Evolutionary conservation across 2,329 filamentous ascomycete species (phyloP).

Genomic region (Colletotrichum echinochloae): DNA sequence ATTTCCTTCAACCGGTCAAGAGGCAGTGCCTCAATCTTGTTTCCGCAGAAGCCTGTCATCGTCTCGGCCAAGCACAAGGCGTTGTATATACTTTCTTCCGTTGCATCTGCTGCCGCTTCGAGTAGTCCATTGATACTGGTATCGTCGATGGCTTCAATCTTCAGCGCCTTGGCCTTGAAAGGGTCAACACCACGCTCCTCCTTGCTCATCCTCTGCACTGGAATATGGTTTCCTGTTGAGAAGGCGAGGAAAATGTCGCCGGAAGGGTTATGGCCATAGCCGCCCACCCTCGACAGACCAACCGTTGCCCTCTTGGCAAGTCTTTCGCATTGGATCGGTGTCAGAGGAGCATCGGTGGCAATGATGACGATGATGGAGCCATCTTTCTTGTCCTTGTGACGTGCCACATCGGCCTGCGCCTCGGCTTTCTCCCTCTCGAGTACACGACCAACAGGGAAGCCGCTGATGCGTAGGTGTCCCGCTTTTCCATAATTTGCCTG

Average conservation of each 20-base stretch:
- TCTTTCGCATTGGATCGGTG: constrained; percentile 67
- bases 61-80: constrained; percentile 71
- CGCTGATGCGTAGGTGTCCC: constrained; percentile 67
- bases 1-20: constrained; percentile 60
- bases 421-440: constrained; percentile 57
- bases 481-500: constrained; percentile 74
- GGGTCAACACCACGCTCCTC: constrained; percentile 51
- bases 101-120: constrained; percentile 70
- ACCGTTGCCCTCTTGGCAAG: constrained; percentile 72
- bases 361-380: constrained; percentile 72
- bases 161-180: constrained; percentile 51
- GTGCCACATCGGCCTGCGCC: constrained; percentile 45
- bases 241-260: constrained; percentile 77
- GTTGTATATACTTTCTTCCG: constrained; percentile 76
- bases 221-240: constrained; percentile 68
- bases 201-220: constrained; percentile 54
- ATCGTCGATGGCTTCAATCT: constrained; percentile 65
- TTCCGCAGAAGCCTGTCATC: constrained; percentile 65
- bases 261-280: constrained; percentile 70
- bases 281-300: constrained; percentile 70
- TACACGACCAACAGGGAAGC: constrained; percentile 71
- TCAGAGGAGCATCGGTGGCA: constrained; percentile 71
- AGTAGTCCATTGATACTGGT: constrained; percentile 71
- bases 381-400: constrained; percentile 64
- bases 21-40: constrained; percentile 62